Conservation (phyloP, 164 flowering plant genomes). For the Cinnamomum chago region DNA sequence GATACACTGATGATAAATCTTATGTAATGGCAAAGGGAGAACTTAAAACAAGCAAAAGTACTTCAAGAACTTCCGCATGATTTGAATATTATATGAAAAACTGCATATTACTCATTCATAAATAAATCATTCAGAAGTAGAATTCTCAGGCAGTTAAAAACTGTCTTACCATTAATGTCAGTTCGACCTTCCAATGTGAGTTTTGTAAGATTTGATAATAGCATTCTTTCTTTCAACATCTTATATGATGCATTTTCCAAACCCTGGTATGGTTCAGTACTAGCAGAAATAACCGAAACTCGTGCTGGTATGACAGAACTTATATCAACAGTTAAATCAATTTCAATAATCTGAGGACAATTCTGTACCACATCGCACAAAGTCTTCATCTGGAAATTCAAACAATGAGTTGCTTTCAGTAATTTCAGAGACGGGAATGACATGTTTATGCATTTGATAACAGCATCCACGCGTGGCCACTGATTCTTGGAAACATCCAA, state of each 20-base stretch:
- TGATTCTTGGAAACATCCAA: slow-evolving; percentile 67
- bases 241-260: not conserved
- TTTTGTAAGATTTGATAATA: slow-evolving; percentile 38
- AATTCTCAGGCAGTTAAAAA: slow-evolving; percentile 3
- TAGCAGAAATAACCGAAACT: slow-evolving; percentile 20
- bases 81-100: not conserved
- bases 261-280: slow-evolving; percentile 10
- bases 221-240: slow-evolving; percentile 11
- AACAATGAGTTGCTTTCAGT: slow-evolving; percentile 50
- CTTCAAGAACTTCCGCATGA: not conserved
- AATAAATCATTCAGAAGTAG: not conserved
- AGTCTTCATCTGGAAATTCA: slow-evolving; percentile 33
- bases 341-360: slow-evolving; percentile 41
- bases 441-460: slow-evolving; percentile 42
- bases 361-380: slow-evolving; percentile 36
- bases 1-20: too few relatives aligned
- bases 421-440: slow-evolving; percentile 64
- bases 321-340: slow-evolving; percentile 57
- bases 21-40: too few relatives aligned
- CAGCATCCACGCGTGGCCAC: slow-evolving; percentile 37
- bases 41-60: not conserved
- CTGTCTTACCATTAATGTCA: slow-evolving; percentile 55
- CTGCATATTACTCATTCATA: not conserved
- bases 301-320: slow-evolving; percentile 39
- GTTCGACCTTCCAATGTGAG: slow-evolving; percentile 67